These are phyloP conservation scores for Sonneratia caseolaris DNA, from an alignment of 345 rosid genomes.

Conservation along the genomic window DNA sequence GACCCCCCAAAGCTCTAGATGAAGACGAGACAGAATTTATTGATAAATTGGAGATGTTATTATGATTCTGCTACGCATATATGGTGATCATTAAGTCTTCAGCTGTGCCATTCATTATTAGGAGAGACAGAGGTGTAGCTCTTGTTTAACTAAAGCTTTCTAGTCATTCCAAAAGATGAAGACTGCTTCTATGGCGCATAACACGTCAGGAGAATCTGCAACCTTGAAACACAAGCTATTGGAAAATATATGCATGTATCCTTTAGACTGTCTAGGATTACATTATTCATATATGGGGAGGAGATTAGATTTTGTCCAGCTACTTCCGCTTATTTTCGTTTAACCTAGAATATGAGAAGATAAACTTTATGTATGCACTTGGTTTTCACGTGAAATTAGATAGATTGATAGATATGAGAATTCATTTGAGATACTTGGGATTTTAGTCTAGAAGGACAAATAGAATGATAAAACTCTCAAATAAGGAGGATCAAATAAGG, in stretches of 20 bases:
- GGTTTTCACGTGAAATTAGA: too few relatives aligned
- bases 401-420: too few relatives aligned
- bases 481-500: too few relatives aligned
- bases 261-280: not conserved
- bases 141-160: not conserved
- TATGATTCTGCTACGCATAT: conserved; percentile 24
- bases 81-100: not conserved
- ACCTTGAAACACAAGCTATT: too few relatives aligned
- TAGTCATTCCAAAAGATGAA: not conserved
- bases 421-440: too few relatives aligned
- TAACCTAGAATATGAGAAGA: not conserved
- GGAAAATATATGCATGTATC: too few relatives aligned
- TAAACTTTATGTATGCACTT: not conserved
- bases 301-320: not conserved
- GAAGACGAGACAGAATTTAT: conserved; percentile 97
- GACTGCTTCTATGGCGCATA: not conserved
- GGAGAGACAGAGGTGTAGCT: not conserved
- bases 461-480: too few relatives aligned
- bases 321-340: not conserved
- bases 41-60: conserved; percentile 70
- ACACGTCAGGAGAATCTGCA: too few relatives aligned
- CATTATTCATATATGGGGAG: not conserved
- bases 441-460: too few relatives aligned
- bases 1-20: conserved; percentile 95
- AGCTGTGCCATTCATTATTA: too few relatives aligned